Conservation (phyloP, 2,329 filamentous ascomycete genomes). For the Claviceps africana region DNA sequence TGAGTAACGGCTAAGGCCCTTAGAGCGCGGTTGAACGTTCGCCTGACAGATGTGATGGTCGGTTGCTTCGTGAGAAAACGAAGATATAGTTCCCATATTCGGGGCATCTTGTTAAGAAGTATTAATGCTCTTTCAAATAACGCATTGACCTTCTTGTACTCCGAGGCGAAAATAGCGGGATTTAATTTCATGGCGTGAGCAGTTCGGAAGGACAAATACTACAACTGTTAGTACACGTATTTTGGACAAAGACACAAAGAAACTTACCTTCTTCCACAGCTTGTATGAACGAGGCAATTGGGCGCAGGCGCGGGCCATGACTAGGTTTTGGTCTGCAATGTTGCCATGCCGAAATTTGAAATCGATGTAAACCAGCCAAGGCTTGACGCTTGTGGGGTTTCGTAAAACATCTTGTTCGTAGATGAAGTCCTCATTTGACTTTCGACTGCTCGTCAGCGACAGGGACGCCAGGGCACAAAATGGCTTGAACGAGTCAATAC, state of each 20-base stretch:
- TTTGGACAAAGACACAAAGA: neutral
- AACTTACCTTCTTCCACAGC: conserved; percentile 78
- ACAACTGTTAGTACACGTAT: conserved; percentile 6
- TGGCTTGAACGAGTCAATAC: conserved; percentile 9
- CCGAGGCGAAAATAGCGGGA: conserved; percentile 60
- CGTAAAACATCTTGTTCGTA: conserved; percentile 94
- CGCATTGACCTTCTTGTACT: conserved; percentile 87
- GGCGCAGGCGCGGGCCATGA: conserved; percentile 80
- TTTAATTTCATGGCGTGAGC: conserved; percentile 75
- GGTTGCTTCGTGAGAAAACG: conserved; percentile 82
- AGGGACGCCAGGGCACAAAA: neutral
- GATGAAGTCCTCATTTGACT: conserved; percentile 78
- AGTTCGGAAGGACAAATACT: conserved; percentile 77
- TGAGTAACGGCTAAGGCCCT: conserved; percentile 87
- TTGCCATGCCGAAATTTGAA: conserved; percentile 82
- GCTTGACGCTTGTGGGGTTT: conserved; percentile 72
- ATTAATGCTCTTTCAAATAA: conserved; percentile 88
- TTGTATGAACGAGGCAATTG: conserved; percentile 93
- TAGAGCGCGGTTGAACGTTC: conserved; percentile 82
- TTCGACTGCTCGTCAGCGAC: conserved; percentile 10
- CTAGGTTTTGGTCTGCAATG: conserved; percentile 67
- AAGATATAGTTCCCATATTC: conserved; percentile 97
- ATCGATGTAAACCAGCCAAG: conserved; percentile 88
- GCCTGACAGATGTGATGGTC: conserved; percentile 72
- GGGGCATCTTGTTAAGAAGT: conserved; percentile 95